Percentiles rank a stretch among this genome's conserved stretches.
Conservation (phyloP, 192 early-diverging fungal genomes). For the Linderina pennispora region DNA sequence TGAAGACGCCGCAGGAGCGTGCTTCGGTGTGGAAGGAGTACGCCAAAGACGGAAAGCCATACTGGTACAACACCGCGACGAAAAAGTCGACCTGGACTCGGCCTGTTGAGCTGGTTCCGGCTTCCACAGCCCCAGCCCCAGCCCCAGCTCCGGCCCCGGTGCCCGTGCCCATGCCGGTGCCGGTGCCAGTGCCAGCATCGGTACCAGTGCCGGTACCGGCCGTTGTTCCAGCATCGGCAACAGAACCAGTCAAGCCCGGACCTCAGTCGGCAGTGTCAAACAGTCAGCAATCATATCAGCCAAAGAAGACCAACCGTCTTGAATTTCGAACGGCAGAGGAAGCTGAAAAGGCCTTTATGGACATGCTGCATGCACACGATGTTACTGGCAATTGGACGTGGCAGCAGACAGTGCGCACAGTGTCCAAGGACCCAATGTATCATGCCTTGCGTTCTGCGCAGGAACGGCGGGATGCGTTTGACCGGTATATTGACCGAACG, state of each 20-base stretch:
- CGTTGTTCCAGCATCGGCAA: too few species aligned
- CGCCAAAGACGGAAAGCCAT: conserved; percentile 68
- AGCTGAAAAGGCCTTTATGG: conserved; percentile 71
- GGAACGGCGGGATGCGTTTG: conserved; percentile 80
- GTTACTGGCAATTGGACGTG: conserved; percentile 83
- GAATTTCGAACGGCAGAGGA: conserved; percentile 75
- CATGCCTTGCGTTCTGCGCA: conserved; percentile 68
- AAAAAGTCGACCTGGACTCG: conserved; percentile 85
- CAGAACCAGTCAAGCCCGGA: conserved; percentile 22
- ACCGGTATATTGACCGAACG: conserved; percentile 50
- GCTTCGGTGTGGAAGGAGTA: conserved; percentile 81
- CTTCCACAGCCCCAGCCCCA: background rate
- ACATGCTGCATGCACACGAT: conserved; percentile 63
- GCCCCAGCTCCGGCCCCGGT: background rate
- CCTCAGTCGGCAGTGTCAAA: too few species aligned
- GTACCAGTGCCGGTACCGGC: conserved; percentile 9
- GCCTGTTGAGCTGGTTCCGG: conserved; percentile 53
- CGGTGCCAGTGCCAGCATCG: background rate
- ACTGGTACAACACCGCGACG: conserved; percentile 76
- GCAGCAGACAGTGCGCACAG: conserved; percentile 85
- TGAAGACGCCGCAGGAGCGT: conserved; percentile 70
- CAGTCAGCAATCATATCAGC: too few species aligned
- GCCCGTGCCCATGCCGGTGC: background rate
- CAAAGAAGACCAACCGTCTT: conserved; percentile 13
- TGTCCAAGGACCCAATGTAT: conserved; percentile 80